phyloP scores from a whole-genome alignment of 1,284 basidiomycete species.

The Chondrostereum purpureum region DNA sequence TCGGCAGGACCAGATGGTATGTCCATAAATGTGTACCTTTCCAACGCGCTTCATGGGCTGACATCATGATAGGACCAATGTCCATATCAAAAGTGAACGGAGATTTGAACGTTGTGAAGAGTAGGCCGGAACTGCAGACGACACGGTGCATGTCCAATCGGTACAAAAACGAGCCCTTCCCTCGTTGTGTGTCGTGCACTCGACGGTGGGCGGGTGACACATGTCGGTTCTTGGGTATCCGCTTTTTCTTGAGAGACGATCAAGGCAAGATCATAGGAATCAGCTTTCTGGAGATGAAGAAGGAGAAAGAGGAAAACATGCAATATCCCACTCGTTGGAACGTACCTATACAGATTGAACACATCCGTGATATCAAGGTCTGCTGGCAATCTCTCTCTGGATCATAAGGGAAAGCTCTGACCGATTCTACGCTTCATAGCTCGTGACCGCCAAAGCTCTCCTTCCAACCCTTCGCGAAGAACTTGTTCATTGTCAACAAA shows the following conservation, averaged over 20 bases:
- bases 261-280: conserved; percentile 54
- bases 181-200: conserved; percentile 73
- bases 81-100: conserved; percentile 3
- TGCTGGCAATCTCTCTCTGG: neutral
- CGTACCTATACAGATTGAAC: conserved; percentile 32
- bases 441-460: conserved; percentile 63
- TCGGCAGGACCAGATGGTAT: conserved; percentile 25
- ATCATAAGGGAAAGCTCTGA: too few species aligned
- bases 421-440: conserved; percentile 31
- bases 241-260: conserved; percentile 61
- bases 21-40: too few species aligned
- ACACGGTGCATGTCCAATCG: conserved; percentile 76
- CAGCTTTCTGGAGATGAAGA: conserved; percentile 59
- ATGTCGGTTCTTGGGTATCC: conserved; percentile 73
- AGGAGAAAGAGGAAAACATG: conserved; percentile 51
- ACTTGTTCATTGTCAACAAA: conserved; percentile 55
- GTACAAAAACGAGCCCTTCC: conserved; percentile 62
- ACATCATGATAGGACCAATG: too few species aligned
- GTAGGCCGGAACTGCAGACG: conserved; percentile 57
- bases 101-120: conserved; percentile 15
- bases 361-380: neutral
- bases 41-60: too few species aligned
- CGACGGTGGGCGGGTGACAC: conserved; percentile 79
- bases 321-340: conserved; percentile 67
- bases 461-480: conserved; percentile 66